Evolutionary conservation across 1,284 basidiomycete genomes (phyloP).

Genomic region (Coniophora puteana): DNA sequence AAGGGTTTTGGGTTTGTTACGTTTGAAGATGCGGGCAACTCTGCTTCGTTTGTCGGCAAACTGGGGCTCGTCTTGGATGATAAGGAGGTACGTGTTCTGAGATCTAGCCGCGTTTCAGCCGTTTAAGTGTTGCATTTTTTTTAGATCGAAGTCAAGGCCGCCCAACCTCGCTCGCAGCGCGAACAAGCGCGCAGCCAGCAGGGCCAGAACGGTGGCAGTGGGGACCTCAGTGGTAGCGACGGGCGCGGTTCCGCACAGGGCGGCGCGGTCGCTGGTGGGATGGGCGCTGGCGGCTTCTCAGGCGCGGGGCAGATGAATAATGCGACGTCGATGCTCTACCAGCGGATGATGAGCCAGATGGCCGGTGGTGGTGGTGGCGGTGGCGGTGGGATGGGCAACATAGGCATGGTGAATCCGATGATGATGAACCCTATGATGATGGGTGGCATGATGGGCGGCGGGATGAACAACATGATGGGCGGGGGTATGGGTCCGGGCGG

Average conservation of each 20-base stretch:
- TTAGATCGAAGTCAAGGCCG: slow-evolving; percentile 85
- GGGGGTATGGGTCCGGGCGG: slow-evolving; percentile 25
- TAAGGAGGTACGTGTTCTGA: slow-evolving; percentile 52
- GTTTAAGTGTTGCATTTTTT: neutral
- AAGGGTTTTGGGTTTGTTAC: slow-evolving; percentile 95
- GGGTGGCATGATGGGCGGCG: slow-evolving; percentile 29
- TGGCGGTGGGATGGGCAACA: slow-evolving; percentile 25
- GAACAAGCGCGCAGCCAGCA: slow-evolving; percentile 41
- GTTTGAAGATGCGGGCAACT: slow-evolving; percentile 74
- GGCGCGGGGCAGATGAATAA: slow-evolving; percentile 36
- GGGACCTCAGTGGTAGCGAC: slow-evolving; percentile 28
- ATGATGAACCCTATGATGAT: slow-evolving; percentile 36
- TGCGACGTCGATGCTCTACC: slow-evolving; percentile 51
- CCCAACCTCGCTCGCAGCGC: slow-evolving; percentile 72
- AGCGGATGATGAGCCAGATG: slow-evolving; percentile 56
- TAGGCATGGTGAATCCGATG: slow-evolving; percentile 5
- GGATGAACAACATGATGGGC: slow-evolving; percentile 22
- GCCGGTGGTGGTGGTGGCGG: slow-evolving; percentile 35
- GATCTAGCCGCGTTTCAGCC: neutral
- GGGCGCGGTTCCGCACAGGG: slow-evolving; percentile 27
- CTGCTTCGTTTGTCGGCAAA: slow-evolving; percentile 70
- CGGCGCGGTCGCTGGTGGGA: no score
- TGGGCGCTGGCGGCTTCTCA: no score
- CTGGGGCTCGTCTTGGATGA: slow-evolving; percentile 73
- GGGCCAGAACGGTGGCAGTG: slow-evolving; percentile 20